A percentile compares a stretch with the other conserved stretches of the same genome.
These are phyloP conservation scores for Dissophora ornata DNA, from an alignment of 192 early-diverging fungal species.

Conservation along the genomic window DNA sequence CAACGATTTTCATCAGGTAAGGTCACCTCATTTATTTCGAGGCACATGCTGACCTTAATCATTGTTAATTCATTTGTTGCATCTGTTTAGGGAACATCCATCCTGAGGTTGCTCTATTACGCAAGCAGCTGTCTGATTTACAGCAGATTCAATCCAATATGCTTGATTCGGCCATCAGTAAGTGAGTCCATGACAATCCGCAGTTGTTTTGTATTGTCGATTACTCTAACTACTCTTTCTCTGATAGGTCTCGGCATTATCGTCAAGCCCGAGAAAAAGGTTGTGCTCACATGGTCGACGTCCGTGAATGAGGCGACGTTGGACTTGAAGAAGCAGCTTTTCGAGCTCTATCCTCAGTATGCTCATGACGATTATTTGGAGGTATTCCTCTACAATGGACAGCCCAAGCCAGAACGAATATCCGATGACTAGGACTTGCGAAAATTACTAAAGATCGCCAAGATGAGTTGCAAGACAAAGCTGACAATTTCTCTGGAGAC, in stretches of 20 bases:
- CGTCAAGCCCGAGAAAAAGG: conserved; percentile 18
- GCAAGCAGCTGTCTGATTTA: conserved; percentile 23
- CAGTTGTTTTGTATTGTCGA: background rate
- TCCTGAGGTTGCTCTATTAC: background rate
- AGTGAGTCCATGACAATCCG: background rate
- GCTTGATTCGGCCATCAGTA: conserved; percentile 3
- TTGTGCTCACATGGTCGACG: conserved; percentile 4
- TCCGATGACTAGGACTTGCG: conserved; percentile 1
- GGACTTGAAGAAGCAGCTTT: background rate
- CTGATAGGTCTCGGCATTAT: background rate
- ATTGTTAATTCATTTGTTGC: no score
- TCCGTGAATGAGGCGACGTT: background rate
- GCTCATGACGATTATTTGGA: conserved; percentile 12
- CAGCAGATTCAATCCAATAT: no score
- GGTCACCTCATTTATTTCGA: no score
- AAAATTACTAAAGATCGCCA: conserved; percentile 5
- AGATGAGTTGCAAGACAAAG: background rate
- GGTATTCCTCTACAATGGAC: conserved; percentile 11
- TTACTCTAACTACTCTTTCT: no score
- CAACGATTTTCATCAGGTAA: no score
- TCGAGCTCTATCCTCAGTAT: conserved; percentile 11
- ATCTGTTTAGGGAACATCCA: no score
- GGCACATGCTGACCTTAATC: no score
- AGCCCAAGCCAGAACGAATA: background rate
- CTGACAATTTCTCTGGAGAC: conserved; percentile 13